Percentiles rank a stretch among this genome's conserved stretches.
These are phyloP conservation scores for Microdochium trichocladiopsis DNA, from an alignment of 2,329 filamentous ascomycete genomes.

Conservation along the genomic window DNA sequence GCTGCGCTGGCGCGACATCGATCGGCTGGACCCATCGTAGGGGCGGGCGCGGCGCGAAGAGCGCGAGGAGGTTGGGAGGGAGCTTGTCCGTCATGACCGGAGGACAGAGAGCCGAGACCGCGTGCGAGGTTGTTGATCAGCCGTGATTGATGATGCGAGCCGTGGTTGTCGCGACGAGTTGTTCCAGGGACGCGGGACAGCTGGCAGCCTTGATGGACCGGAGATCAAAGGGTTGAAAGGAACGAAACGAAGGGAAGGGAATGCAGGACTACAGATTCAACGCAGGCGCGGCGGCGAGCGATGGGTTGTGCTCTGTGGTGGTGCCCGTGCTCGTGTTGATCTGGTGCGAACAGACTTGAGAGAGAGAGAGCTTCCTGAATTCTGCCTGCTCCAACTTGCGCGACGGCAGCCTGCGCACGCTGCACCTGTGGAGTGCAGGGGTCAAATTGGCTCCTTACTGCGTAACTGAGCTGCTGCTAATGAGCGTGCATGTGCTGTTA, in stretches of 20 bases:
- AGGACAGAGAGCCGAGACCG: background rate
- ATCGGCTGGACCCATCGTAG: constrained; percentile 80
- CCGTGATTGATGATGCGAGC: background rate
- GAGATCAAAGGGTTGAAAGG: background rate
- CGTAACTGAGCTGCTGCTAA: background rate
- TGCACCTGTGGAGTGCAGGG: background rate
- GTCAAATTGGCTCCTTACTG: background rate
- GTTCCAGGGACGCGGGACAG: background rate
- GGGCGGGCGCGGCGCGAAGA: constrained; percentile 91
- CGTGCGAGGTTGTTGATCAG: background rate
- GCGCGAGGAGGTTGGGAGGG: constrained; percentile 82
- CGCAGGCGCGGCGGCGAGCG: background rate
- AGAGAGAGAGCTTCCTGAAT: background rate
- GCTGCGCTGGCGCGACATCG: constrained; percentile 77
- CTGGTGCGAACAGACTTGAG: background rate
- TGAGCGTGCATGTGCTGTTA: background rate
- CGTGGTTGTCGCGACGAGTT: background rate
- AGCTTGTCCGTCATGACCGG: constrained; percentile 88
- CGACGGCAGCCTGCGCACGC: background rate
- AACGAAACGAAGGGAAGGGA: background rate
- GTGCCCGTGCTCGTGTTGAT: background rate
- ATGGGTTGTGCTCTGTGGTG: background rate
- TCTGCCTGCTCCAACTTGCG: background rate
- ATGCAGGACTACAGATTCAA: too few relatives aligned
- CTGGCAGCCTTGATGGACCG: background rate